Base-by-base conservation (phyloP, 2,329 filamentous ascomycete genomes). In the Scleromitrula shiraiana region DNA sequence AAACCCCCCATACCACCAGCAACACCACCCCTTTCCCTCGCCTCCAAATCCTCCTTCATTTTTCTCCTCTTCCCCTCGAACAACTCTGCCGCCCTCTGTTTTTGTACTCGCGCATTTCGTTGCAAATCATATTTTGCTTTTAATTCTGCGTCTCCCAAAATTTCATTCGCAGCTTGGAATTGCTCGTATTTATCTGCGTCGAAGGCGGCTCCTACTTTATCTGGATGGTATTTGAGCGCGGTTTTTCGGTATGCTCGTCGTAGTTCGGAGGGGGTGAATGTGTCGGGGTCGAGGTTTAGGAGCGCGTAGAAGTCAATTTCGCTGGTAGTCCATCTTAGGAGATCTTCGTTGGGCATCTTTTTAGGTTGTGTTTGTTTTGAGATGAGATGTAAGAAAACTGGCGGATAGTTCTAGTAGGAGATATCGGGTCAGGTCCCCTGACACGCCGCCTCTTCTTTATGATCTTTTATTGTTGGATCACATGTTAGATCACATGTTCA, bases 211-310 rank as follows among this genome's bases (percentile, higher is more conserved):
- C 82, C 78, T 47, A 90, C 82, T 69, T 96, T 95, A 74, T 97
- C 91, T 1, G 91, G 91, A 66, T 97, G 91, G 71, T 90, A 88
- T 62, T 88, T 88, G n/a, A 95, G 73, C 3, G 88, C 88, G 24
- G 83, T 82, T 59, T 87, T 86, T 50, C 88, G 80, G 73, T 91
- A 96, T 37, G 88, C 88, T 56, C 62, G 60, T 26, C 61, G 59
- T 6, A 62, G 52, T 51, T 62, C 60, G 6, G 60, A 59, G 30
- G 51, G 52, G 0, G 56, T 54, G 50, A 50, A 59, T 15, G 52
- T 52, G 42, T 59, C 56, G 46, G 58, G 52, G 3, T 53, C 52
- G 9, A 63, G 49, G n/a, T 61, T 61, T 6, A 64, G 56, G 3
- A 63, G 56, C 10, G 56, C 49, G 43, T 64, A 65, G 51, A 65